phyloP scores from a whole-genome alignment of 176 grass and related monocot genomes.

The Alopecurus myosuroides region DNA sequence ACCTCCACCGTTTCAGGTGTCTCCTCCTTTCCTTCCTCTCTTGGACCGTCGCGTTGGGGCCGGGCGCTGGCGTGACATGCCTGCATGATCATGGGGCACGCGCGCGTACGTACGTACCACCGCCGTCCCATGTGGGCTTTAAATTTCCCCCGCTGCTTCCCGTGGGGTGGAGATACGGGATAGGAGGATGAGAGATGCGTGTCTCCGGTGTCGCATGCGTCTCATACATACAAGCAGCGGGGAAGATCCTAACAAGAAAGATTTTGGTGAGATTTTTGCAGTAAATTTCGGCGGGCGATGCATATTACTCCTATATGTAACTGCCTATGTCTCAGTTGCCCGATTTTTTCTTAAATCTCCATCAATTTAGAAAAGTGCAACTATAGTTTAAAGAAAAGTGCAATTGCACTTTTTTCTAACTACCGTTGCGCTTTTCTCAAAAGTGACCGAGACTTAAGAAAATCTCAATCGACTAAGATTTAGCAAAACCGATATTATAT shows the following conservation, averaged over 20 bases:
- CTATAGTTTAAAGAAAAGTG: too few species aligned
- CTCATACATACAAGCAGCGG: background rate
- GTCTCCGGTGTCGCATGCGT: background rate
- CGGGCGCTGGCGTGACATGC: background rate
- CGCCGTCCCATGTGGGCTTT: constrained; percentile 8
- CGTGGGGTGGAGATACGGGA: background rate
- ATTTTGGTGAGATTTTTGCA: background rate
- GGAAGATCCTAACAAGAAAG: constrained; percentile 6
- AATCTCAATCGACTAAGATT: too few species aligned
- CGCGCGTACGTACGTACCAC: background rate
- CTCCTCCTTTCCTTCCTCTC: background rate
- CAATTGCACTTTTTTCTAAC: too few species aligned
- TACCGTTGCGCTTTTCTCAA: too few species aligned
- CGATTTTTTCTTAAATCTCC: too few species aligned
- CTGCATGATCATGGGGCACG: background rate
- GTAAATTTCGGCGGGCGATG: background rate
- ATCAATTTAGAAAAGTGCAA: too few species aligned
- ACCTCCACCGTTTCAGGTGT: constrained; percentile 1
- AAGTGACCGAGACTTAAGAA: too few species aligned
- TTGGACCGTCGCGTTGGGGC: background rate
- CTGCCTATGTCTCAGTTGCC: too few species aligned
- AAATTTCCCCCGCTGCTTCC: background rate
- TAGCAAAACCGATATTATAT: too few species aligned
- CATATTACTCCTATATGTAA: too few species aligned
- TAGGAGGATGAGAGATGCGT: background rate